Evolutionary conservation across 257 asterid species (phyloP).

Genomic region (Solanum piurae): DNA sequence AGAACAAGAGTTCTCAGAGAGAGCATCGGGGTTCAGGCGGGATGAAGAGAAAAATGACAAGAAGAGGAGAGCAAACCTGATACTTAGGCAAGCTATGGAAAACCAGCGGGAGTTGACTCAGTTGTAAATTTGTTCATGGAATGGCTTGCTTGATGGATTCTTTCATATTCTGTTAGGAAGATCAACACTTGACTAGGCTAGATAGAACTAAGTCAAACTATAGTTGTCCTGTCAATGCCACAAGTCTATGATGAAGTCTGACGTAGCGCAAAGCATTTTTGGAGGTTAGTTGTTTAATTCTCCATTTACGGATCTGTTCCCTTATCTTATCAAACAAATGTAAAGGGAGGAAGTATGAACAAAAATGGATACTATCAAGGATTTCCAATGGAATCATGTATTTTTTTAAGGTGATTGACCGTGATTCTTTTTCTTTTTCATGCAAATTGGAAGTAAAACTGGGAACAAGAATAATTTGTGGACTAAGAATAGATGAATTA

Average conservation of each 20-base stretch:
- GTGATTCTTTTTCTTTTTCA: neutral
- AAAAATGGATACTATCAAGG: neutral
- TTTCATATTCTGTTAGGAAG: neutral
- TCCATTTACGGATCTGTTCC: neutral
- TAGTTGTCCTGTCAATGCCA: constrained; percentile 42
- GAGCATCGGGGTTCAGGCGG: constrained; percentile 42
- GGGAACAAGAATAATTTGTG: neutral
- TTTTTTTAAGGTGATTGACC: neutral
- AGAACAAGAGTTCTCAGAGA: constrained; percentile 38
- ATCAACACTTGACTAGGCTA: neutral
- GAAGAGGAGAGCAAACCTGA: constrained; percentile 72
- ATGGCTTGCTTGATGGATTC: neutral
- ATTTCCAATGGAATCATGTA: neutral
- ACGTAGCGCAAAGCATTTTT: constrained; percentile 39
- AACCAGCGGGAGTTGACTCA: constrained; percentile 77
- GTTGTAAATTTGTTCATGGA: constrained; percentile 58
- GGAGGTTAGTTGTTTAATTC: constrained; percentile 23
- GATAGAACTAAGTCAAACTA: constrained; percentile 13
- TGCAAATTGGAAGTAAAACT: neutral
- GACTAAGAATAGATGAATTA: neutral
- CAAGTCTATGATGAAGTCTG: constrained; percentile 34
- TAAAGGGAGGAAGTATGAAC: neutral
- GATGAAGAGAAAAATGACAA: constrained; percentile 83
- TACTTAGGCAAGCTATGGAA: constrained; percentile 63
- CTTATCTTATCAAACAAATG: neutral